Evolutionary conservation across 768 basidiomycete genomes (phyloP).

Genomic region (Xanthoconium purpureum): DNA sequence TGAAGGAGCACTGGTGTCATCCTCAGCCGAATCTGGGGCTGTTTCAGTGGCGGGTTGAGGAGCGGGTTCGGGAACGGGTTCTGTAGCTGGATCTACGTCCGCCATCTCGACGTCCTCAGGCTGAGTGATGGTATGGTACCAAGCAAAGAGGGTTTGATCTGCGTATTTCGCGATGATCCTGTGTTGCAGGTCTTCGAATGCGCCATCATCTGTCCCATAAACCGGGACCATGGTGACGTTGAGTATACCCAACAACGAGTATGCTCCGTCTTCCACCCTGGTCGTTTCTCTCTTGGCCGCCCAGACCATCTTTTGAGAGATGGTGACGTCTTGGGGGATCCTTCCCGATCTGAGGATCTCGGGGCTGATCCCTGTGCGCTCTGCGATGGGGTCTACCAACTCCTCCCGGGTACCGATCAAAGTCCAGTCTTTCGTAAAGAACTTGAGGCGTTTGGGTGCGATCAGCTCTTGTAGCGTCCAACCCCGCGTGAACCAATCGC

Average conservation of each 20-base stretch:
- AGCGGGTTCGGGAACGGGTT: background rate
- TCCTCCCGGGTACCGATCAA: constrained; percentile 14
- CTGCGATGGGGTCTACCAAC: constrained; percentile 11
- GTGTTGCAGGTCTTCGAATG: constrained; percentile 27
- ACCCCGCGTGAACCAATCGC: constrained; percentile 32
- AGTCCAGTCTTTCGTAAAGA: constrained; percentile 28
- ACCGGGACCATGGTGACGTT: constrained; percentile 14
- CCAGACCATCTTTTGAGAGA: constrained; percentile 31
- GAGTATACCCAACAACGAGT: constrained; percentile 31
- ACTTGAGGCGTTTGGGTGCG: constrained; percentile 25
- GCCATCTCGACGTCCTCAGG: constrained; percentile 13
- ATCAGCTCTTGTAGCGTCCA: constrained; percentile 33
- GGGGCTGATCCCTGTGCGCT: constrained; percentile 14
- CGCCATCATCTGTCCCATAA: constrained; percentile 26
- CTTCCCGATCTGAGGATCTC: constrained; percentile 13
- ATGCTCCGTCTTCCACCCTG: constrained; percentile 28
- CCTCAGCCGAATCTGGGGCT: background rate
- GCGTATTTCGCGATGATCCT: constrained; percentile 17
- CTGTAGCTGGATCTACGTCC: background rate
- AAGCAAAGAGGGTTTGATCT: constrained; percentile 30
- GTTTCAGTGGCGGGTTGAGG: background rate
- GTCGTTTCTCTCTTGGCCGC: constrained; percentile 24
- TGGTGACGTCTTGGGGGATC: constrained; percentile 11
- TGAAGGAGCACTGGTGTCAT: background rate
- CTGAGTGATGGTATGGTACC: constrained; percentile 12